These are phyloP conservation scores for Dendrobium huoshanense DNA, from an alignment of 106 monocot species.

Conservation along the genomic window DNA sequence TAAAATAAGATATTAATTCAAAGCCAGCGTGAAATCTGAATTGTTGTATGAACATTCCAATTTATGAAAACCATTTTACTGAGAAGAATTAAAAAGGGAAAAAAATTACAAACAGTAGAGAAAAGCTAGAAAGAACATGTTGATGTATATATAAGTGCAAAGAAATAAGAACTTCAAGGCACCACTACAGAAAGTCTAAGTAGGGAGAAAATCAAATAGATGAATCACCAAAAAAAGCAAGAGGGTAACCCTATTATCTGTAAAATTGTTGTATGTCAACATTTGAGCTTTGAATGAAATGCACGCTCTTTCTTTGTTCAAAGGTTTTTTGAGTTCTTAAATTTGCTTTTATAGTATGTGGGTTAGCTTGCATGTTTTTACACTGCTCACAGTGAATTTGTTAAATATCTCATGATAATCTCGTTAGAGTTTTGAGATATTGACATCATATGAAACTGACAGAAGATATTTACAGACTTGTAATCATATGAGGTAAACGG, in stretches of 20 bases:
- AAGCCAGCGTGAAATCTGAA: background rate
- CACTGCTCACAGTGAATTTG: background rate
- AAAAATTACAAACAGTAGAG: background rate
- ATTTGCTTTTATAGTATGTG: background rate
- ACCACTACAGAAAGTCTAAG: background rate
- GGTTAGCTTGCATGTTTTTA: background rate
- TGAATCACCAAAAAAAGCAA: background rate
- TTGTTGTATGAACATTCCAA: background rate
- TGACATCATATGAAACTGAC: background rate
- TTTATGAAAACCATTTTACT: background rate
- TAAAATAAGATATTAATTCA: background rate
- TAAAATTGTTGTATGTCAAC: background rate
- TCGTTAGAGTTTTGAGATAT: background rate
- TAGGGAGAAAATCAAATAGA: background rate
- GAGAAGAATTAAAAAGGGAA: background rate
- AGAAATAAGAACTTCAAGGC: background rate
- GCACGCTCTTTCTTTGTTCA: background rate
- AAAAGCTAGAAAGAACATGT: background rate
- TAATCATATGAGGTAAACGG: background rate
- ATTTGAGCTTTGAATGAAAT: background rate
- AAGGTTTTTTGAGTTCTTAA: background rate
- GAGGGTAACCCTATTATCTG: background rate
- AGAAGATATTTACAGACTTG: background rate
- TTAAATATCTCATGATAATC: background rate
- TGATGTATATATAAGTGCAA: background rate